phyloP scores from a whole-genome alignment of 768 basidiomycete genomes.

The Lentinula sp. region DNA sequence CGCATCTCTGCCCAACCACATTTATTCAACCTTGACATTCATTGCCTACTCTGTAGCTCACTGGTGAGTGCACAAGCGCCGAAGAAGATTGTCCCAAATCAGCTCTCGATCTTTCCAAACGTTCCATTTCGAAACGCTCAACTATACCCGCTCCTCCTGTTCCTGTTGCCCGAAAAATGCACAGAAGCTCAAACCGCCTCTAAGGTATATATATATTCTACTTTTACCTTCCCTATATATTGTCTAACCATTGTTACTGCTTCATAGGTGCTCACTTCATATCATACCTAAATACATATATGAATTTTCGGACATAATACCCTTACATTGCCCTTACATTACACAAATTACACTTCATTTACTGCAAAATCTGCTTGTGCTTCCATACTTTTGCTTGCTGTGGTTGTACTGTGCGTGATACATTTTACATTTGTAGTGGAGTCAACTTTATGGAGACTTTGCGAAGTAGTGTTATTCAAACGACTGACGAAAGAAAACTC shows the following conservation, averaged over 20 bases:
- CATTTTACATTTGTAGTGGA: background rate
- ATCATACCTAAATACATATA: background rate
- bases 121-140: background rate
- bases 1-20: background rate
- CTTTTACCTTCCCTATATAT: background rate
- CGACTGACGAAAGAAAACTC: too few relatives aligned
- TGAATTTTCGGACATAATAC: background rate
- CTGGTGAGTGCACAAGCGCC: conserved; percentile 1
- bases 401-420: background rate
- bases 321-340: background rate
- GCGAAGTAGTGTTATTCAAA: too few relatives aligned
- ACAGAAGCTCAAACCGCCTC: background rate
- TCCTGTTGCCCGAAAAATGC: background rate
- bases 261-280: background rate
- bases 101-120: background rate
- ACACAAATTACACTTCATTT: background rate
- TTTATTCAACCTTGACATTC: background rate
- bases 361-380: background rate
- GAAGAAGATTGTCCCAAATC: conserved; percentile 4
- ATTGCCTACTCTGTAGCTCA: background rate
- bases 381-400: background rate
- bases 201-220: background rate
- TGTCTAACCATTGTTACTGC: background rate
- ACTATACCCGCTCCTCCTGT: background rate
- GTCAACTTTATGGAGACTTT: too few relatives aligned